Conservation (phyloP, 768 basidiomycete genomes). For the Termitomyces sp. region DNA sequence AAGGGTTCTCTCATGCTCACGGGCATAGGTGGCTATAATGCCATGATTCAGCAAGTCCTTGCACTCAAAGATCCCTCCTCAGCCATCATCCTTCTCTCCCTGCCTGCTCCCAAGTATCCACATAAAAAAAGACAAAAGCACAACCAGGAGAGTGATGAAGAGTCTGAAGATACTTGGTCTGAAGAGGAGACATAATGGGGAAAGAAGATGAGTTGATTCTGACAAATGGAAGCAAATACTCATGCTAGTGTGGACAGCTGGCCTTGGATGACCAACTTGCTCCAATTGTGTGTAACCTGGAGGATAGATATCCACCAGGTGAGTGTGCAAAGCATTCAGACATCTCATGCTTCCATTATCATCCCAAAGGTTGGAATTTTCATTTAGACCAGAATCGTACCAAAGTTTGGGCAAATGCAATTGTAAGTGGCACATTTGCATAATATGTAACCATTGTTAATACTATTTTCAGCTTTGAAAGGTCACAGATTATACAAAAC, state of each 20-base stretch:
- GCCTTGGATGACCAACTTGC: conserved; percentile 1
- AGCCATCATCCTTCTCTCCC: background rate
- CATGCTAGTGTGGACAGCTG: background rate
- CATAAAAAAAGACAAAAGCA: background rate
- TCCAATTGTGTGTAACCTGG: background rate
- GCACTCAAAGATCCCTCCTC: background rate
- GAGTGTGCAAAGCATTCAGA: background rate
- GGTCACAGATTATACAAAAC: too few species aligned
- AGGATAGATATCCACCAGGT: background rate
- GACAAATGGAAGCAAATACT: background rate
- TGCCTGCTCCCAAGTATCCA: background rate
- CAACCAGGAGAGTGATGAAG: background rate
- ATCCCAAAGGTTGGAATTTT: conserved; percentile 1
- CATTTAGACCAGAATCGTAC: background rate
- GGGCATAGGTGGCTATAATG: background rate
- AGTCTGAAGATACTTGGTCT: too few species aligned
- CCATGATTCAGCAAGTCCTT: background rate
- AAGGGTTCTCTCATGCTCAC: background rate
- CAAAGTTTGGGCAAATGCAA: conserved; percentile 2
- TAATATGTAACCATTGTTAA: too few species aligned
- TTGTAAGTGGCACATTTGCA: background rate
- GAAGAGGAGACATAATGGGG: too few species aligned
- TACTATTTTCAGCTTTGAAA: too few species aligned
- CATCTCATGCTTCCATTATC: background rate
- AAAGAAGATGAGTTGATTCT: background rate